Evolutionary conservation across 2,329 filamentous ascomycete species (phyloP), one percentile per base, ranked within the genome.

Genomic region (Pseudocercospora ulei): DNA sequence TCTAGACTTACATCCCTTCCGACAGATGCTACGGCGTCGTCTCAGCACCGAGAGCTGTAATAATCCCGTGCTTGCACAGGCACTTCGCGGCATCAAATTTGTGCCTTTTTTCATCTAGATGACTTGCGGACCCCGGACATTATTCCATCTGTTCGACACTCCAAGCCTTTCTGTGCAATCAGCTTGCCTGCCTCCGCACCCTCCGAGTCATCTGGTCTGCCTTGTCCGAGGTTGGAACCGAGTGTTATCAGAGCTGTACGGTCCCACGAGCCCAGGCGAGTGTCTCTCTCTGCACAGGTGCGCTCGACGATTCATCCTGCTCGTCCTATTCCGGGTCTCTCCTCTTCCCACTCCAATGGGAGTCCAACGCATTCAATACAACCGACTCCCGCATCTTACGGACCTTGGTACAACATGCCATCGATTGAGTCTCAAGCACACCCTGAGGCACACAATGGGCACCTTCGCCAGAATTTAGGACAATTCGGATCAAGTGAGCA

Each of bases 241-340:
- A 27, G 35, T 39, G 5, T 23, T 37, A 20, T 39, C 47, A 11
- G 49, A 51, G 29, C 35, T 51, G 13, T 37, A 46, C n/a, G 49
- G 47, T 14, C 46, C 44, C 16, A 38, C 44, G 13, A 43, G 39
- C 7, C 7, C 17, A 3, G 41, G 47, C 17, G 25, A 35, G 7
- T 50, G 47, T 28, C 35, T 48, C 16, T 28, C 35, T 48, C 16
- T 51, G 49, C 24, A 48, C 47, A 12, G 49, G 47, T 12, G 44
- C 39, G 3, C 43, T 51, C n/a, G 47, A 51, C 23, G 40, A 48
- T 12, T 20, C 25, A 12, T 19, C 23, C 9, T 51, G 49, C 24
- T 20, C 43, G 11, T 38, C 28, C 22, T 48, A 46, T 34, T 43
- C 49, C 6, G 49, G 47, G 31, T n/a, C 11, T 44, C 27, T 18